A percentile compares a stretch with the other conserved stretches of the same genome.
phyloP scores from a whole-genome alignment of 2,329 filamentous ascomycete species.

The Calonectria montana region DNA sequence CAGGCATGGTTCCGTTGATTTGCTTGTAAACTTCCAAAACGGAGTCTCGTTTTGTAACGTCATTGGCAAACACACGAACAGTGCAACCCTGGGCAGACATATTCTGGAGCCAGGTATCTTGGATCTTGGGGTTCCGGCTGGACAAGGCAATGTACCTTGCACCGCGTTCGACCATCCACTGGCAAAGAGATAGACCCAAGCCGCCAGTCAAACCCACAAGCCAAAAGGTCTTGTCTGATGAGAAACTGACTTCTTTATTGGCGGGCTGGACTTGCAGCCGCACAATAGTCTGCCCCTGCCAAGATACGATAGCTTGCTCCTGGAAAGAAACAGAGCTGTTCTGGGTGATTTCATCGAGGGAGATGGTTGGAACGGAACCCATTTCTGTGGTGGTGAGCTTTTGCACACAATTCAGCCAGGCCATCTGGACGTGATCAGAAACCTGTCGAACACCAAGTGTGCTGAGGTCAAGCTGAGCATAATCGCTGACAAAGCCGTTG shows the following conservation, averaged over 20 bases:
- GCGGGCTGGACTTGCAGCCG: background rate
- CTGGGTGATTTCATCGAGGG: background rate
- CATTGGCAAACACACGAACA: constrained; percentile 21
- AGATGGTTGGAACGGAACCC: background rate
- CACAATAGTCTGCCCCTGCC: background rate
- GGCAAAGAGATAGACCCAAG: constrained; percentile 51
- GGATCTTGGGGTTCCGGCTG: constrained; percentile 51
- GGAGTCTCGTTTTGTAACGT: constrained; percentile 22
- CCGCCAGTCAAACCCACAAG: constrained; percentile 48
- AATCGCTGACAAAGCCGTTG: background rate
- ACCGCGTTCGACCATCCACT: constrained; percentile 54
- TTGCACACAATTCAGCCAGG: background rate
- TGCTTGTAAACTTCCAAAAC: constrained; percentile 14
- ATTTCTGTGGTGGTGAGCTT: background rate
- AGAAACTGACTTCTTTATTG: constrained; percentile 30
- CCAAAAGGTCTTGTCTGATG: constrained; percentile 45
- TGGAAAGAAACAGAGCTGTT: background rate
- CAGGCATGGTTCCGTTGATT: constrained; percentile 41
- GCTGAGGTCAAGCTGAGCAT: background rate
- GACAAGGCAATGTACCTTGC: constrained; percentile 52
- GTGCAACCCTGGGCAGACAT: constrained; percentile 2
- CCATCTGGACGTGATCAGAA: background rate
- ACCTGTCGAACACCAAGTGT: background rate
- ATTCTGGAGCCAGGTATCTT: constrained; percentile 41
- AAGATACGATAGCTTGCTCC: background rate